Evolutionary conservation across 208 protist genomes (phyloP).

Genomic region (Tetramitus jugosus): DNA sequence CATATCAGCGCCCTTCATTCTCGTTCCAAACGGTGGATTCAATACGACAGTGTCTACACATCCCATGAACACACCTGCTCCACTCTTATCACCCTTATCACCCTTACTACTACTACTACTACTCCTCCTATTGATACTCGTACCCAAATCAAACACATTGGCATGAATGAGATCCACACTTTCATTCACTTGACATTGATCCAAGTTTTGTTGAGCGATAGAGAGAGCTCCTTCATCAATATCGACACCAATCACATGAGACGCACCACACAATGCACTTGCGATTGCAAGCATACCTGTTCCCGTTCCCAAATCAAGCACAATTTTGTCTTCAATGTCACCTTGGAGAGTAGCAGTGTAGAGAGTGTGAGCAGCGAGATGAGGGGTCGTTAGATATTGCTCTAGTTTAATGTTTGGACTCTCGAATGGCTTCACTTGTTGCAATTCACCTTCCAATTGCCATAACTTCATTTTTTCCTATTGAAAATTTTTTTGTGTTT

Average conservation of each 20-base stretch:
- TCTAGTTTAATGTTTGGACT: slow-evolving; percentile 3
- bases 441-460: neutral
- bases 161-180: neutral
- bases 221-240: slow-evolving; percentile 16
- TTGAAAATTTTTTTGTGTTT: no score
- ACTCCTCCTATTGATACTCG: neutral
- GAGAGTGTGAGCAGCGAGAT: slow-evolving; percentile 4
- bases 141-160: neutral
- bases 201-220: neutral
- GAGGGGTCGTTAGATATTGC: slow-evolving; percentile 16
- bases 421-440: neutral
- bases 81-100: no score
- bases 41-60: slow-evolving; percentile 3
- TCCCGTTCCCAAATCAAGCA: slow-evolving; percentile 10
- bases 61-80: neutral
- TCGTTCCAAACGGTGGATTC: slow-evolving; percentile 22
- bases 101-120: no score
- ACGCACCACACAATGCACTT: neutral
- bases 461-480: slow-evolving; percentile 20
- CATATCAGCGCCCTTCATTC: slow-evolving; percentile 11
- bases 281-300: slow-evolving; percentile 7
- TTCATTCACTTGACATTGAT: neutral
- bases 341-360: neutral
- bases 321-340: slow-evolving; percentile 17
- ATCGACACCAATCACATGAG: neutral